These are phyloP conservation scores for Clarkia xantiana DNA, from an alignment of 345 rosid species.

Conservation along the genomic window DNA sequence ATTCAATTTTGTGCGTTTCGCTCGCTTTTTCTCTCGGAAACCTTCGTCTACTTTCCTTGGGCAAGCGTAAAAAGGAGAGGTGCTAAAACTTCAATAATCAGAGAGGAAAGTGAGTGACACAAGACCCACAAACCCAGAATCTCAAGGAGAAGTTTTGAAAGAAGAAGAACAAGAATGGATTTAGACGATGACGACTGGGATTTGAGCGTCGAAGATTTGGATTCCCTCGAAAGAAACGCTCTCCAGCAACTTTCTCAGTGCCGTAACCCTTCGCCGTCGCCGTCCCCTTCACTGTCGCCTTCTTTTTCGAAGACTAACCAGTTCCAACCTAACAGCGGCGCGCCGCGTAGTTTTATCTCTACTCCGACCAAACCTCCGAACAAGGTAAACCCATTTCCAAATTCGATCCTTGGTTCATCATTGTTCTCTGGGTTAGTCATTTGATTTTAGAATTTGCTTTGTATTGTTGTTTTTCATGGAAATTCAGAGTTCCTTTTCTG, in stretches of 20 bases:
- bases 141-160: neutral
- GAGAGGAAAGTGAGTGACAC: neutral
- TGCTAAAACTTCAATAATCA: too few species aligned
- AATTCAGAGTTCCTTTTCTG: too few species aligned
- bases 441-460: too few species aligned
- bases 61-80: too few species aligned
- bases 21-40: neutral
- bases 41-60: neutral
- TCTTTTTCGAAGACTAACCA: conserved; percentile 5
- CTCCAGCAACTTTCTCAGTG: conserved; percentile 37
- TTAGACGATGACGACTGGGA: conserved; percentile 65
- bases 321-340: neutral
- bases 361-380: neutral
- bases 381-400: neutral
- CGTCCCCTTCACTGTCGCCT: conserved; percentile 11
- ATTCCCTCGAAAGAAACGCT: conserved; percentile 66
- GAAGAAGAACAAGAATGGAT: conserved; percentile 13
- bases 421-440: neutral
- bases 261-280: conserved; percentile 17
- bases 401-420: neutral
- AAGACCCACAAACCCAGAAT: neutral
- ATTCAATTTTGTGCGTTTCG: neutral
- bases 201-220: conserved; percentile 59
- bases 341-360: conserved; percentile 1
- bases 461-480: neutral